Percentiles rank a stretch among this genome's conserved stretches.
These are phyloP conservation scores for Oryza punctata DNA, from an alignment of 176 grass and related monocot species.

Conservation along the genomic window DNA sequence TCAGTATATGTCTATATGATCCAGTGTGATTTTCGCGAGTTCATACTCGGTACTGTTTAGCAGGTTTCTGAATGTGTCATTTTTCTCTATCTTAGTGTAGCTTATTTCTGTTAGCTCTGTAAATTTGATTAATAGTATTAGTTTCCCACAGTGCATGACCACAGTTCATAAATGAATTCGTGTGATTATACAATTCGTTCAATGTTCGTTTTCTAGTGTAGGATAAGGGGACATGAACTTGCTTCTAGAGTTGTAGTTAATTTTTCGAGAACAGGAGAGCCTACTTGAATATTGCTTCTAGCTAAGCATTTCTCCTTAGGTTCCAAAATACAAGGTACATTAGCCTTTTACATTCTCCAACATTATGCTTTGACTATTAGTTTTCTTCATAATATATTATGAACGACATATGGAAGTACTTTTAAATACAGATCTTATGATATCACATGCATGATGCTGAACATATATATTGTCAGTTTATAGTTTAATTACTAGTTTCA, in stretches of 20 bases:
- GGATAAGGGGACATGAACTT: neutral
- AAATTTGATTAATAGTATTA: neutral
- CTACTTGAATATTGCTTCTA: conserved; percentile 8
- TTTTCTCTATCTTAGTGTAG: neutral
- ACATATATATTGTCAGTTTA: too few species aligned
- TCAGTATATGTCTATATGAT: neutral
- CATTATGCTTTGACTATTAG: too few species aligned
- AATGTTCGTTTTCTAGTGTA: neutral
- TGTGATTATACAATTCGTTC: neutral
- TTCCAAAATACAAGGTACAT: too few species aligned
- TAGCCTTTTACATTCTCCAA: too few species aligned
- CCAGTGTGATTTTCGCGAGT: neutral
- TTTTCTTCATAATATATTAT: too few species aligned
- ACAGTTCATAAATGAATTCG: neutral
- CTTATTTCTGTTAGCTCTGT: neutral
- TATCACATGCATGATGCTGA: too few species aligned
- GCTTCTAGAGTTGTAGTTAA: neutral
- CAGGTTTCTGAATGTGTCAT: neutral
- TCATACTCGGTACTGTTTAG: neutral
- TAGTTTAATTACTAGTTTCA: too few species aligned
- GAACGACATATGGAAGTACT: too few species aligned
- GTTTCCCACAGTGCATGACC: neutral
- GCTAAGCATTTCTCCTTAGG: neutral
- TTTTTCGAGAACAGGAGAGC: neutral
- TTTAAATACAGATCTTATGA: too few species aligned